Percentiles rank a stretch among this genome's conserved stretches.
These are phyloP conservation scores for Mrakia frigida DNA, from an alignment of 768 basidiomycete genomes.

Conservation along the genomic window DNA sequence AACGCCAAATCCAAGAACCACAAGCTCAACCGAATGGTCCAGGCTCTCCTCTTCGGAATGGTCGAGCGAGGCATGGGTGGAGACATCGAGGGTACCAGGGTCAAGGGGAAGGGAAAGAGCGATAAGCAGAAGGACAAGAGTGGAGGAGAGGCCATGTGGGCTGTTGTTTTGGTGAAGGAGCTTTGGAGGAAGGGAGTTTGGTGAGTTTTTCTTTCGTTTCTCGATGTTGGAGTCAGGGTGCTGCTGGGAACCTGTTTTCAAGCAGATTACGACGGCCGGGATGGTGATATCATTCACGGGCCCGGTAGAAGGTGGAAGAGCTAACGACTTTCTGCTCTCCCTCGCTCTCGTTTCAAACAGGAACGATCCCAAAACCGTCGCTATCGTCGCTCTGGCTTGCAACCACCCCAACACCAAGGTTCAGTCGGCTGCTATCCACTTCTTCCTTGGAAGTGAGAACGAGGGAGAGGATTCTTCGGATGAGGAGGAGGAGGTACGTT, in stretches of 20 bases:
- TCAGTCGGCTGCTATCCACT: constrained; percentile 87
- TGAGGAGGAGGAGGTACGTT: constrained; percentile 56
- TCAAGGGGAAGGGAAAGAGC: constrained; percentile 45
- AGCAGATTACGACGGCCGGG: no score
- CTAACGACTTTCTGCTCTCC: background rate
- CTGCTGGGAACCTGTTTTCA: background rate
- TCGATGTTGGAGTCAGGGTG: background rate
- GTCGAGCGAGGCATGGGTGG: constrained; percentile 84
- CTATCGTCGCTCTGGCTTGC: constrained; percentile 84
- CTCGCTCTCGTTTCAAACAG: constrained; percentile 46
- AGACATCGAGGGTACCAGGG: constrained; percentile 77
- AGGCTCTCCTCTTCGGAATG: constrained; percentile 93
- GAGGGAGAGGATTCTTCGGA: constrained; percentile 67
- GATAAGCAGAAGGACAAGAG: constrained; percentile 38
- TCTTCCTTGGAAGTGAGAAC: constrained; percentile 78
- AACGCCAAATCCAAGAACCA: constrained; percentile 85
- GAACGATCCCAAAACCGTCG: constrained; percentile 86
- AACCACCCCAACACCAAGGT: constrained; percentile 92
- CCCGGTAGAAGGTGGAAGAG: background rate
- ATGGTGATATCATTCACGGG: no score
- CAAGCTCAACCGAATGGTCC: constrained; percentile 91
- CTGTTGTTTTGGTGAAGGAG: constrained; percentile 85
- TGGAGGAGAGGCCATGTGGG: constrained; percentile 94
- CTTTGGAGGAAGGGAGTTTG: constrained; percentile 91
- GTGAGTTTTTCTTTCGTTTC: constrained; percentile 41